Conservation (phyloP, 148 eudicot species). For the Rhododendron williamsianum region DNA sequence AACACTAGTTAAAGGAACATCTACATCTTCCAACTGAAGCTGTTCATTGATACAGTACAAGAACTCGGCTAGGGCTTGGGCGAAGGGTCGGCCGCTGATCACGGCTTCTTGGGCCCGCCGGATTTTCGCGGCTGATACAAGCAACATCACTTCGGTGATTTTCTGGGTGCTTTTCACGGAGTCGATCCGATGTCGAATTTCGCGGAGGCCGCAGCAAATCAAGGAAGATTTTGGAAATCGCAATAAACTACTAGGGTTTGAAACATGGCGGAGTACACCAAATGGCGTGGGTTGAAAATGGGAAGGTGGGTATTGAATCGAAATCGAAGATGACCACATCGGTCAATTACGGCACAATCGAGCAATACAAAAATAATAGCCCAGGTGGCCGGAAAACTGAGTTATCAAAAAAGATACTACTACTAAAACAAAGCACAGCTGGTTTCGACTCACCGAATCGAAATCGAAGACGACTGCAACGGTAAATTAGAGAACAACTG, state of each 20-base stretch:
- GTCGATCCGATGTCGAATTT: background rate
- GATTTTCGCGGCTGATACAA: background rate
- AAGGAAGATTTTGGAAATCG: background rate
- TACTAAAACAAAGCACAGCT: background rate
- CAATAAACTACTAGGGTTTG: background rate
- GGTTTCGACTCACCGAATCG: background rate
- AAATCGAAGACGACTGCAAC: no score
- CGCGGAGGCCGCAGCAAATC: background rate
- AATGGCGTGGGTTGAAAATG: background rate
- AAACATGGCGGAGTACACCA: background rate
- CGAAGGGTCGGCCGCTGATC: background rate
- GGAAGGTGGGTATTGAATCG: background rate
- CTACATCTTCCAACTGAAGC: background rate
- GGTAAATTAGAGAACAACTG: no score
- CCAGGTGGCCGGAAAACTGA: background rate
- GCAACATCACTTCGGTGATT: background rate
- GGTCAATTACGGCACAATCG: background rate
- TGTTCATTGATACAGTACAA: background rate
- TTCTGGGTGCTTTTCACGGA: background rate
- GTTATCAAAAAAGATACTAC: no score
- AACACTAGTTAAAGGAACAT: conserved; percentile 4
- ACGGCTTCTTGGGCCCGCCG: conserved; percentile 3
- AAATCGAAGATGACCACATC: background rate
- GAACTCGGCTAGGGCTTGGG: background rate
- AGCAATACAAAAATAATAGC: background rate